Percentiles rank a stretch among this genome's conserved stretches.
phyloP scores from a whole-genome alignment of 2,329 filamentous ascomycete species.

The Plenodomus lindquistii region DNA sequence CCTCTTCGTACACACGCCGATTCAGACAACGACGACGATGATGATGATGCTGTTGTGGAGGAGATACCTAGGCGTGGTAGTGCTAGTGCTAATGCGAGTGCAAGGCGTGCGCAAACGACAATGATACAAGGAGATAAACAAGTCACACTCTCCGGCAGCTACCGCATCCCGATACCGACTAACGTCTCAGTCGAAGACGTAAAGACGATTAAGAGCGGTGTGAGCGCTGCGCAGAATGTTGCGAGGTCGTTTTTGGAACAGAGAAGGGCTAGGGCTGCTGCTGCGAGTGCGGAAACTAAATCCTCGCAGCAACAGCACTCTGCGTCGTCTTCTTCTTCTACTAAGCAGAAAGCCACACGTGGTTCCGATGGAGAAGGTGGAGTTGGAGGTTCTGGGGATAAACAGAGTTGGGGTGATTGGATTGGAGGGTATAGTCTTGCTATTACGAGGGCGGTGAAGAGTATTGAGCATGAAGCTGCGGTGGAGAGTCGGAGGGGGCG shows the following conservation, averaged over 20 bases:
- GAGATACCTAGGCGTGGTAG: conserved; percentile 29
- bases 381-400: conserved; percentile 3
- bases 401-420: conserved; percentile 44
- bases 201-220: conserved; percentile 39
- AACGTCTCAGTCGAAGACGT: conserved; percentile 39
- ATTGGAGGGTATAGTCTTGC: conserved; percentile 45
- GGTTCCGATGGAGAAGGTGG: too few relatives aligned
- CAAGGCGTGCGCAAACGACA: too few relatives aligned
- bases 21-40: too few relatives aligned
- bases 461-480: conserved; percentile 42
- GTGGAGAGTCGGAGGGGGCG: conserved; percentile 30
- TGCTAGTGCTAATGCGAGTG: not conserved
- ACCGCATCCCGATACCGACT: conserved; percentile 42
- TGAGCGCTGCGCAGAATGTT: conserved; percentile 40
- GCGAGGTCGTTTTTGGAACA: conserved; percentile 39
- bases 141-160: conserved; percentile 41
- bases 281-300: conserved; percentile 5
- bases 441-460: conserved; percentile 41
- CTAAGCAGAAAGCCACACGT: not conserved
- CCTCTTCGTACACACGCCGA: conserved; percentile 21
- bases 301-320: conserved; percentile 1
- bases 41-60: conserved; percentile 31
- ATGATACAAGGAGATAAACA: conserved; percentile 14
- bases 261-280: conserved; percentile 20
- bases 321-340: not conserved